phyloP scores from a whole-genome alignment of 1,139 yeast genomes.

The Saccharomyces pastorianus region DNA sequence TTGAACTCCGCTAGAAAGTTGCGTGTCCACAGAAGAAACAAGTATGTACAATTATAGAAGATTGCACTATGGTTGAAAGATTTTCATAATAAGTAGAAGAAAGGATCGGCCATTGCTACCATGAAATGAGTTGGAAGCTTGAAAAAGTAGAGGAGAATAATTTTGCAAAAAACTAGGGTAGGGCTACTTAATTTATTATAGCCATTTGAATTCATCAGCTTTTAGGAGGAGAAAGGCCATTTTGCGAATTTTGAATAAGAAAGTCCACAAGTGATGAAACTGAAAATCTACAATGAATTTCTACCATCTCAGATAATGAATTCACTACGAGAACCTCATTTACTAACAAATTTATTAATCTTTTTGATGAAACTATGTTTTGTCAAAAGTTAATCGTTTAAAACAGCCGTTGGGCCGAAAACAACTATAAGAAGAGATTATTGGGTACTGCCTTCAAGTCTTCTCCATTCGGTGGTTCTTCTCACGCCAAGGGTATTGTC shows the following conservation, averaged over 20 bases:
- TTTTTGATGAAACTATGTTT: constrained; percentile 4
- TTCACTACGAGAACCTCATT: background rate
- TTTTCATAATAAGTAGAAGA: background rate
- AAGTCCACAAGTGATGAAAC: background rate
- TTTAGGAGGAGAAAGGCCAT: background rate
- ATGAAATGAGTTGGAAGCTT: background rate
- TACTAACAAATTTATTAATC: background rate
- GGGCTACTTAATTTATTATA: background rate
- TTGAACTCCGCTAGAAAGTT: constrained; percentile 99
- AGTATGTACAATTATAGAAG: constrained; percentile 36
- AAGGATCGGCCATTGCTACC: background rate
- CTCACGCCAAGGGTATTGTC: constrained; percentile 99
- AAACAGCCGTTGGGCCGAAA: constrained; percentile 93
- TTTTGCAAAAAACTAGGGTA: background rate
- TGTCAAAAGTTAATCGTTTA: constrained; percentile 13
- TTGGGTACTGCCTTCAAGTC: constrained; percentile 99
- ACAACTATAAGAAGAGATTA: constrained; percentile 95
- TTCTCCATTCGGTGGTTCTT: constrained; percentile 99
- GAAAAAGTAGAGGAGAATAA: background rate
- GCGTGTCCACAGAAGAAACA: constrained; percentile 99
- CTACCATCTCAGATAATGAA: background rate
- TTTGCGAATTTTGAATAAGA: background rate
- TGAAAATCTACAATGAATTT: background rate
- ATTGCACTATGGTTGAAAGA: background rate
- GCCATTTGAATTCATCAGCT: background rate